Conservation (phyloP, 805 yeast genomes). For the Pichia occidentalis region DNA sequence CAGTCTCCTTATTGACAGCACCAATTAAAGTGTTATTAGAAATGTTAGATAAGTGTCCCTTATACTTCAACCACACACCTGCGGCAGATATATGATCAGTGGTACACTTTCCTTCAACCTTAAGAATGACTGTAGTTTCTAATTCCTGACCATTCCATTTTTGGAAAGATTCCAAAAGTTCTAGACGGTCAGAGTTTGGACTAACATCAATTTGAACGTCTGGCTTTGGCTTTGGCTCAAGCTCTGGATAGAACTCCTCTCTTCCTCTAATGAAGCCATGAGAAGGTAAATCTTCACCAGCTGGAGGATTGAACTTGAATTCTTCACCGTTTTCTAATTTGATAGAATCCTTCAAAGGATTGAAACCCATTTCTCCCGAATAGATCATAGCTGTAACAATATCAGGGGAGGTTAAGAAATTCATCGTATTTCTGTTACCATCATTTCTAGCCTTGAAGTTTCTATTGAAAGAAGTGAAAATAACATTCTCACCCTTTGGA, state of each 20-base stretch:
- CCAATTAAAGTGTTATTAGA: constrained; percentile 94
- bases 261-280: constrained; percentile 86
- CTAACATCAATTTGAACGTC: constrained; percentile 50
- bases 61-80: constrained; percentile 97
- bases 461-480: constrained; percentile 96
- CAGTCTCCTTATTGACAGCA: constrained; percentile 94
- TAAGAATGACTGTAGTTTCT: constrained; percentile 66
- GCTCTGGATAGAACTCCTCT: constrained; percentile 49
- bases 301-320: constrained; percentile 82
- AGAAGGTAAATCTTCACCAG: constrained; percentile 84
- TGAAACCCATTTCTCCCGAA: constrained; percentile 94
- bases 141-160: constrained; percentile 86
- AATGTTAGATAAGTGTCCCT: constrained; percentile 94
- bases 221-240: constrained; percentile 48
- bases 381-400: constrained; percentile 92
- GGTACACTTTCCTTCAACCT: constrained; percentile 97
- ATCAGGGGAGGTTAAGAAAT: constrained; percentile 96
- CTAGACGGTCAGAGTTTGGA: constrained; percentile 87
- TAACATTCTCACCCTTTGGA: constrained; percentile 92
- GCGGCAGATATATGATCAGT: constrained; percentile 99
- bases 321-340: constrained; percentile 84
- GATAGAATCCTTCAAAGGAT: constrained; percentile 88
- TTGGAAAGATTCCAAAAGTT: constrained; percentile 79
- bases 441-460: constrained; percentile 97
- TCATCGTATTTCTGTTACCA: constrained; percentile 96